Evolutionary conservation across 2,329 filamentous ascomycete genomes (phyloP).

Genomic region (Mollisiaceae sp.): DNA sequence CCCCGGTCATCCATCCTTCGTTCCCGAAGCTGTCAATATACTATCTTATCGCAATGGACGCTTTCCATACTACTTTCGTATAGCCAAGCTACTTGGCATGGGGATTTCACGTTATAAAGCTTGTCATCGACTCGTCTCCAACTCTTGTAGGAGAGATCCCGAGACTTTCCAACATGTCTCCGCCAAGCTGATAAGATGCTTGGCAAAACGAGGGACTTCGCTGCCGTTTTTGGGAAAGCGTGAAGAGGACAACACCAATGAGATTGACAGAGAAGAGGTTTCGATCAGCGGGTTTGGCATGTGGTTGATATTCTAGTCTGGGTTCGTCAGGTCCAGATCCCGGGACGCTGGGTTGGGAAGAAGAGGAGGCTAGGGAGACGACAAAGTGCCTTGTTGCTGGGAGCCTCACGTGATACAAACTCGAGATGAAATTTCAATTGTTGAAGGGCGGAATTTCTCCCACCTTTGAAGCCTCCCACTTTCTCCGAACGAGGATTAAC

Average conservation of each 20-base stretch:
- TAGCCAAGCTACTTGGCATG: constrained; percentile 23
- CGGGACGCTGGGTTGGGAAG: neutral
- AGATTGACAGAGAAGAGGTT: neutral
- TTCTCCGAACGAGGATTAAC: neutral
- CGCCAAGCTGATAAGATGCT: constrained; percentile 17
- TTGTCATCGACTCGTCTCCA: neutral
- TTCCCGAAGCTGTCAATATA: neutral
- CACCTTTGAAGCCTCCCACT: constrained; percentile 10
- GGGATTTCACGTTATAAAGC: neutral
- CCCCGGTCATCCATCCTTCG: neutral
- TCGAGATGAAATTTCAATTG: neutral
- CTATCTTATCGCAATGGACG: constrained; percentile 11
- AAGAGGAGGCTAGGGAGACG: neutral
- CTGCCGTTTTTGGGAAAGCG: neutral
- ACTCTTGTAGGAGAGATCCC: neutral
- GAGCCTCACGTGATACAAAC: too few species aligned
- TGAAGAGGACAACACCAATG: neutral
- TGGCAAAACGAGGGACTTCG: constrained; percentile 10
- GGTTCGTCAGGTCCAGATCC: constrained; percentile 8
- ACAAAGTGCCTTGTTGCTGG: neutral
- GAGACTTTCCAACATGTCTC: neutral
- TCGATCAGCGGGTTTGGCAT: constrained; percentile 1
- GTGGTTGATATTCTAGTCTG: neutral
- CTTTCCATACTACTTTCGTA: constrained; percentile 9
- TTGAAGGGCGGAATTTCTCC: neutral